A percentile compares a stretch with the other conserved stretches of the same genome.
Evolutionary conservation across 768 basidiomycete species (phyloP).

Genomic region (Lepiota venenata): DNA sequence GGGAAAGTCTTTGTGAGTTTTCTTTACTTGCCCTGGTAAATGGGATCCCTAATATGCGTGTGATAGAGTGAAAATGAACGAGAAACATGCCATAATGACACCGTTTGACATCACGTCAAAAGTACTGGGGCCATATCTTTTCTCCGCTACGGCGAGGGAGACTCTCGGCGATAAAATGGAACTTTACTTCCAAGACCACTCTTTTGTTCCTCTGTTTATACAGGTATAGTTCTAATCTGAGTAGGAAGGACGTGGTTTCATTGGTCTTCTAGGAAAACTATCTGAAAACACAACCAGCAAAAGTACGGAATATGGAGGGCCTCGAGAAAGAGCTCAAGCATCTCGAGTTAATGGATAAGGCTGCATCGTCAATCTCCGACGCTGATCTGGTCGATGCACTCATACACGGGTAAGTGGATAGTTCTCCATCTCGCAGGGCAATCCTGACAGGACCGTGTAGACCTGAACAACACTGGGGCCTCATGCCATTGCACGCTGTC

Average conservation of each 20-base stretch:
- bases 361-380: constrained; percentile 91
- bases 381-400: constrained; percentile 90
- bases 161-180: constrained; percentile 92
- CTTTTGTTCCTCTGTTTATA: constrained; percentile 92
- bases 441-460: constrained; percentile 34
- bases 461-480: constrained; percentile 91
- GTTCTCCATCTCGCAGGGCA: neutral
- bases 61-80: constrained; percentile 78
- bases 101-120: constrained; percentile 92
- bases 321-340: constrained; percentile 67
- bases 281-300: constrained; percentile 75
- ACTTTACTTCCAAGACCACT: constrained; percentile 93
- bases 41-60: neutral
- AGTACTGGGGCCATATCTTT: constrained; percentile 88
- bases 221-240: constrained; percentile 50
- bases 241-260: neutral
- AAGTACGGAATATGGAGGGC: constrained; percentile 52
- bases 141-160: constrained; percentile 76
- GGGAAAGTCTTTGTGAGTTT: constrained; percentile 80
- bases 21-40: neutral
- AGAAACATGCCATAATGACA: constrained; percentile 87
- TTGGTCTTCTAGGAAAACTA: constrained; percentile 78
- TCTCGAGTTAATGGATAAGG: constrained; percentile 79
- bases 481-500: constrained; percentile 93
- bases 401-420: constrained; percentile 75